These are phyloP conservation scores for Epicoccum sorghinum DNA, from an alignment of 2,329 filamentous ascomycete genomes.

Conservation along the genomic window DNA sequence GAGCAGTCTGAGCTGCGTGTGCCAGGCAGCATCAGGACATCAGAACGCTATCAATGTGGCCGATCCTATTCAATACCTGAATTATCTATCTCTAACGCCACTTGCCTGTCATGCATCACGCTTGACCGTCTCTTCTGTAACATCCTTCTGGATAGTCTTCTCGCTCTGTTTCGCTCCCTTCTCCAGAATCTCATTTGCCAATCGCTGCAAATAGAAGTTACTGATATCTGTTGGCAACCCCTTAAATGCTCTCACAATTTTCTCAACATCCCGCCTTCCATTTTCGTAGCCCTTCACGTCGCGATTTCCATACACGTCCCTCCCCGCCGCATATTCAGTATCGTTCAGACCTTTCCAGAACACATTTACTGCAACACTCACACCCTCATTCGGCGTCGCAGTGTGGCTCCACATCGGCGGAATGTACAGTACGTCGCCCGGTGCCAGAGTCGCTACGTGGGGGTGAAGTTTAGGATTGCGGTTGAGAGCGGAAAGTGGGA, in stretches of 20 bases:
- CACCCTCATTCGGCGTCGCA: conserved; percentile 57
- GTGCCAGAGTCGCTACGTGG: conserved; percentile 67
- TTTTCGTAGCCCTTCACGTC: conserved; percentile 86
- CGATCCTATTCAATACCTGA: too few relatives aligned
- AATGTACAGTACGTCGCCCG: conserved; percentile 80
- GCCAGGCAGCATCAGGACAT: too few relatives aligned
- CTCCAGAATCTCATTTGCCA: conserved; percentile 69
- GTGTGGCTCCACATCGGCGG: conserved; percentile 84
- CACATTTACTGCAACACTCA: conserved; percentile 84
- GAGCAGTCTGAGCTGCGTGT: too few relatives aligned
- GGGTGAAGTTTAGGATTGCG: conserved; percentile 55
- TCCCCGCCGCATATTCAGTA: conserved; percentile 71
- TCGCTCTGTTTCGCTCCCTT: conserved; percentile 8
- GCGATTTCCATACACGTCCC: conserved; percentile 87
- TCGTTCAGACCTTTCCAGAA: conserved; percentile 76
- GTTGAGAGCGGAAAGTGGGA: conserved; percentile 50
- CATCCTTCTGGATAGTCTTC: neutral
- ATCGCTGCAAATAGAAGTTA: conserved; percentile 75
- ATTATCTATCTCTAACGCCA: too few relatives aligned
- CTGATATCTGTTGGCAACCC: conserved; percentile 69
- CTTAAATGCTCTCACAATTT: conserved; percentile 68
- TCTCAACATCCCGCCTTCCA: conserved; percentile 72
- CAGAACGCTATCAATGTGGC: too few relatives aligned
- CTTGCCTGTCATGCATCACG: too few relatives aligned
- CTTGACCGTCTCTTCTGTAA: neutral